Evolutionary conservation across 2,329 filamentous ascomycete genomes (phyloP).

Genomic region (Aureobasidium sp.): DNA sequence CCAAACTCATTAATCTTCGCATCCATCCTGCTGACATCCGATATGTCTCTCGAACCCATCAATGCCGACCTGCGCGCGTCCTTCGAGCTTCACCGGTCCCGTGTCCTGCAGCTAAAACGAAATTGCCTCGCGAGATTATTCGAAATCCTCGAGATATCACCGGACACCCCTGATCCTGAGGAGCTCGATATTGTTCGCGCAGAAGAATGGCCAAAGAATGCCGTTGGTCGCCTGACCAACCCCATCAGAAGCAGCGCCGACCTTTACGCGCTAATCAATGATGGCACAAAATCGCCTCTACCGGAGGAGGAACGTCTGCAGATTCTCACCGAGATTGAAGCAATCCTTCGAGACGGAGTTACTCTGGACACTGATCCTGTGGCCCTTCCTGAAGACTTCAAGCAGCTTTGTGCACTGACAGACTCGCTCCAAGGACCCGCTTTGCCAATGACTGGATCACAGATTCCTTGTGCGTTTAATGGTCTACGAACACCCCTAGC

Average conservation of each 20-base stretch:
- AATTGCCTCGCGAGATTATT: too few relatives aligned
- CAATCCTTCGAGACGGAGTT: neutral
- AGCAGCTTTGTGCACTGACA: neutral
- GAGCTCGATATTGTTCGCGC: neutral
- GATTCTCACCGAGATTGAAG: neutral
- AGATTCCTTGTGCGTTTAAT: neutral
- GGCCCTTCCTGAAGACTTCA: neutral
- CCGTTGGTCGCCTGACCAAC: neutral
- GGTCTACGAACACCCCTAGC: neutral
- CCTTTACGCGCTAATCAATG: neutral
- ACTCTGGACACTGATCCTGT: neutral
- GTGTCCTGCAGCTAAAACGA: too few relatives aligned
- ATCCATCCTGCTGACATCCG: neutral
- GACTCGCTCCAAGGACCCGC: neutral
- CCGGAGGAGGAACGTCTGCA: neutral
- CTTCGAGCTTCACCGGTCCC: too few relatives aligned
- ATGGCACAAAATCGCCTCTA: neutral
- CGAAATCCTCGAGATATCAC: too few relatives aligned
- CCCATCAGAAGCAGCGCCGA: neutral
- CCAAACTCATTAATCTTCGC: neutral
- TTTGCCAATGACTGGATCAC: neutral
- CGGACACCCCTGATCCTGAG: neutral
- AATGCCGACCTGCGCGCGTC: too few relatives aligned
- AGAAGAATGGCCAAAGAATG: neutral
- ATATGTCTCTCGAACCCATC: too few relatives aligned